Percentiles rank a stretch among this genome's conserved stretches.
phyloP scores from a whole-genome alignment of 495 filamentous ascomycete genomes.

The Neurospora sp. region DNA sequence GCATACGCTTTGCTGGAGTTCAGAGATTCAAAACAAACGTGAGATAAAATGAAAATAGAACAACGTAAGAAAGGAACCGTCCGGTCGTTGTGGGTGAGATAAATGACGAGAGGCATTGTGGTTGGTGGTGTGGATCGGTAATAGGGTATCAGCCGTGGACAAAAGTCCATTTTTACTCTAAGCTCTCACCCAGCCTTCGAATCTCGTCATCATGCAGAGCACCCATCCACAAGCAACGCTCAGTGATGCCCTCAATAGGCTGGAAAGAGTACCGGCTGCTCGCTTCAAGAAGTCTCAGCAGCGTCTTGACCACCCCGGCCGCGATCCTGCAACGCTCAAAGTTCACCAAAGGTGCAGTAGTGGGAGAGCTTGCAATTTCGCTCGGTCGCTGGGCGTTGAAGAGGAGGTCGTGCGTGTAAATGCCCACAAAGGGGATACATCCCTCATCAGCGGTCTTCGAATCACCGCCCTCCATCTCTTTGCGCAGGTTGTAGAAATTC shows the following conservation, averaged over 20 bases:
- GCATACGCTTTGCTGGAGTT: not conserved
- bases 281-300: slow-evolving; percentile 84
- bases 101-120: not conserved
- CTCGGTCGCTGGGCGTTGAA: slow-evolving; percentile 87
- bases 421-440: slow-evolving; percentile 94
- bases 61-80: not conserved
- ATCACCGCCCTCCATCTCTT: slow-evolving; percentile 72
- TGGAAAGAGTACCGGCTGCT: slow-evolving; percentile 80
- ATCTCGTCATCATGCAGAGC: slow-evolving; percentile 83
- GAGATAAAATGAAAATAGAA: not conserved
- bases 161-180: slow-evolving; percentile 23
- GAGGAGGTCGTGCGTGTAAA: slow-evolving; percentile 92
- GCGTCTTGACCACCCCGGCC: slow-evolving; percentile 85
- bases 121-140: not conserved
- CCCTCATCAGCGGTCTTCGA: slow-evolving; percentile 53
- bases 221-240: slow-evolving; percentile 92
- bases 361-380: slow-evolving; percentile 52
- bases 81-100: not conserved
- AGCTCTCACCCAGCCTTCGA: slow-evolving; percentile 27
- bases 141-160: not conserved
- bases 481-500: slow-evolving; percentile 83
- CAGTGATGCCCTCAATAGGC: slow-evolving; percentile 75
- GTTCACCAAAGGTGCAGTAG: slow-evolving; percentile 73
- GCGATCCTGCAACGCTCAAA: slow-evolving; percentile 89
- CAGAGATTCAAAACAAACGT: not conserved